Conservation (phyloP, 2,329 filamentous ascomycete species). For the Verticillium nonalfalfae region DNA sequence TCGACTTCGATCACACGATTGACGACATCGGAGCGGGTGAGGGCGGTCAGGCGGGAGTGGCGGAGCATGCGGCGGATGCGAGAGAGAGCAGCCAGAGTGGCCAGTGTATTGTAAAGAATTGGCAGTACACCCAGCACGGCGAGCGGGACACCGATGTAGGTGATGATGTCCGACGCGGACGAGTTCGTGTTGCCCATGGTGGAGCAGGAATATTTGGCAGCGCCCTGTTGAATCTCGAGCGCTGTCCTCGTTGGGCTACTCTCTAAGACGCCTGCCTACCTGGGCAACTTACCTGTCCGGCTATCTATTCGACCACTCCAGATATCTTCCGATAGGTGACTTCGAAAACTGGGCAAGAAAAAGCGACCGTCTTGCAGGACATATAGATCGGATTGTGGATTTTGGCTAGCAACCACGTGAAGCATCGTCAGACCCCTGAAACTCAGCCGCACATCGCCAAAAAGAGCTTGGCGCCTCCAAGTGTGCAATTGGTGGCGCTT, state of each 20-base stretch:
- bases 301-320: too few relatives aligned
- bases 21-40: slow-evolving; percentile 57
- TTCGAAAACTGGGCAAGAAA: too few relatives aligned
- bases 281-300: too few relatives aligned
- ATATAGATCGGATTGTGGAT: background rate
- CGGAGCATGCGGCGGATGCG: slow-evolving; percentile 53
- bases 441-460: too few relatives aligned
- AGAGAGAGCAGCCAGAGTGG: slow-evolving; percentile 52
- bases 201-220: background rate
- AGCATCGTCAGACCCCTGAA: too few relatives aligned
- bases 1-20: slow-evolving; percentile 63
- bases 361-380: background rate
- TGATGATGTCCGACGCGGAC: slow-evolving; percentile 4
- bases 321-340: too few relatives aligned
- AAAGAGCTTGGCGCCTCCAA: too few relatives aligned
- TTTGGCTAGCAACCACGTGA: too few relatives aligned
- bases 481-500: too few relatives aligned
- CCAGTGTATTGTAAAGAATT: slow-evolving; percentile 59
- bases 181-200: background rate
- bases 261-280: too few relatives aligned
- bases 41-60: slow-evolving; percentile 48
- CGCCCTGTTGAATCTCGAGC: background rate
- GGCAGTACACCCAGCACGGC: slow-evolving; percentile 55
- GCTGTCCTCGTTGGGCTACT: too few relatives aligned
- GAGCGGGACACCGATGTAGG: slow-evolving; percentile 32